phyloP scores from a whole-genome alignment of 108 stramenopile genomes.

The Cyclostephanos invisitatus region DNA sequence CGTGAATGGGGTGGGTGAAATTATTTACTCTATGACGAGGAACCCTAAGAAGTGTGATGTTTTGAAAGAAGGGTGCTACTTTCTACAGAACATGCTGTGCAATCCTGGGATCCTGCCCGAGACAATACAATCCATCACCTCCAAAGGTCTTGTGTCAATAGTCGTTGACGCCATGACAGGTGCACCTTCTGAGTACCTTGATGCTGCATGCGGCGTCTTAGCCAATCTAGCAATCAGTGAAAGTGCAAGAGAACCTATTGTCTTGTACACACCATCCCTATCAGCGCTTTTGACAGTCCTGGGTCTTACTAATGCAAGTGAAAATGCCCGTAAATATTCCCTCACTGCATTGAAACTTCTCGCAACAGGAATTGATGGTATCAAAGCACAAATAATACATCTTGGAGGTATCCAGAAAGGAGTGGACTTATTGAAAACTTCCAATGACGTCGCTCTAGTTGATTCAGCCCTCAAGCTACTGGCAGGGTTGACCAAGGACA shows the following conservation, averaged over 20 bases:
- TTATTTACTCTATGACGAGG: constrained; percentile 33
- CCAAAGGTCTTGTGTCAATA: constrained; percentile 3
- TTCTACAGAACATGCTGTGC: constrained; percentile 13
- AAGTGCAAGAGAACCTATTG: constrained; percentile 21
- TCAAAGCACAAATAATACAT: constrained; percentile 8
- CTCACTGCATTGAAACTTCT: constrained; percentile 36
- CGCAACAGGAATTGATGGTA: constrained; percentile 19
- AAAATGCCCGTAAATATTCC: constrained; percentile 13
- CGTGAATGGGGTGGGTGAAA: constrained; percentile 31
- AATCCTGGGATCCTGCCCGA: constrained; percentile 4
- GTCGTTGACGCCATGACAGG: constrained; percentile 25
- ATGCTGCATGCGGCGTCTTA: constrained; percentile 40
- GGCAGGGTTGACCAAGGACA: constrained; percentile 22
- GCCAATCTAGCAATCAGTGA: constrained; percentile 43
- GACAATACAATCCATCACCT: neutral
- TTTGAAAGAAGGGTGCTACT: constrained; percentile 29
- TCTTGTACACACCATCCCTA: constrained; percentile 14
- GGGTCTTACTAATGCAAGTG: neutral
- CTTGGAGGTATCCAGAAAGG: constrained; percentile 25
- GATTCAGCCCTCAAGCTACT: constrained; percentile 24
- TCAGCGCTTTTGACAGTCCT: constrained; percentile 26
- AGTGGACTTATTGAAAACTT: constrained; percentile 10
- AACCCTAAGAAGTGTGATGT: constrained; percentile 22
- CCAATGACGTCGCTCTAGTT: constrained; percentile 18
- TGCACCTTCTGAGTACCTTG: constrained; percentile 16